Base-by-base conservation (phyloP, 2,329 filamentous ascomycete genomes). In the Trichoderma arundinaceum region DNA sequence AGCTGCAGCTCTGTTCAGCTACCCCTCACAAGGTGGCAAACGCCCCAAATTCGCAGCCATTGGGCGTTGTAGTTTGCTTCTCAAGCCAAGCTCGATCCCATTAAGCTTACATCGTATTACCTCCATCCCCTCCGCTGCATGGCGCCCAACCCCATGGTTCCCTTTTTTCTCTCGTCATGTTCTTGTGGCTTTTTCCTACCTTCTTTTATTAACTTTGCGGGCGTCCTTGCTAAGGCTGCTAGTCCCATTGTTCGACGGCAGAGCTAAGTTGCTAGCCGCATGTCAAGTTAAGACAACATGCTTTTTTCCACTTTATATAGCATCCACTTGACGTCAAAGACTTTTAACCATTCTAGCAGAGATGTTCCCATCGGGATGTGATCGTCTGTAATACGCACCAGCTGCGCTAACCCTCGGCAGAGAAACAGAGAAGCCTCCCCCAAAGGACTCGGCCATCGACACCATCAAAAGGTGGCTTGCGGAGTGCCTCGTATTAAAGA, bases 71-170 rank as follows among this genome's bases (percentile, higher is more conserved):
- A 4, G 4, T 28, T 28, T 28, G 22, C 22, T 28, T 28, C 2
- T 28, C 22, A 28, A 28, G 22, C 22, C 22, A 28, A 28, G 22
- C 22, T 28, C 22, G 15, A 5, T 15, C 7, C 28, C 59, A 28
- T 63, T 63, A 63, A 63, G 59, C 59, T 63, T 63, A 63, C 59
- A 35, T 63, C 59, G 39, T 63, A 61, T 63, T 63, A 44, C 59
- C 59, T 63, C 59, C 59, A 44, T 44, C 48, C 48, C 49, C 49
- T 44, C 59, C 48, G 48, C 48, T 44, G 3, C 35, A 49, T 63
- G 59, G 59, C 59, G 59, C 22, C 4, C 22, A 28, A 28, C 22
- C 28, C 56, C 1, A 22, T 22, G 17, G 44, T 9, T 38, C 35
- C 7, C 35, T 10, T 38, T 38, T 38, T 38, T 38, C 35, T 38